These are phyloP conservation scores for Vigna trinervia DNA, from an alignment of 306 rosid genomes.

Conservation along the genomic window DNA sequence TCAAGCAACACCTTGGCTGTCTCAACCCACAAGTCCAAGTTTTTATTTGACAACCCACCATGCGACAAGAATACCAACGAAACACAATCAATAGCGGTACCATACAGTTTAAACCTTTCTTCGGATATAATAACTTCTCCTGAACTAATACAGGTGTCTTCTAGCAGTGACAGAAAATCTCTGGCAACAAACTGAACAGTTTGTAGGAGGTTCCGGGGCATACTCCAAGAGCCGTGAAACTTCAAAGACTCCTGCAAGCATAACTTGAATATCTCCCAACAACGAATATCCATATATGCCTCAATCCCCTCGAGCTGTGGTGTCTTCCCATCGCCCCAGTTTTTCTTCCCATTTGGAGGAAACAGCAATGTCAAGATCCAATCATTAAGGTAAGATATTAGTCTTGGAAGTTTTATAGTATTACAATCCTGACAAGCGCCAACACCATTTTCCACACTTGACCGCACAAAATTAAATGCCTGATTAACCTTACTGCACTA, in stretches of 20 bases:
- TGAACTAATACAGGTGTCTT: constrained; percentile 37
- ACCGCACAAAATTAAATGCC: constrained; percentile 68
- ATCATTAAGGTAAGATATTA: constrained; percentile 65
- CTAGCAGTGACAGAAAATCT: constrained; percentile 55
- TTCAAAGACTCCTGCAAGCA: constrained; percentile 77
- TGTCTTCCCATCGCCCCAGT: constrained; percentile 46
- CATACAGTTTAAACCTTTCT: constrained; percentile 59
- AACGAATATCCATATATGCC: constrained; percentile 70
- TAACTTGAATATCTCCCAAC: constrained; percentile 85
- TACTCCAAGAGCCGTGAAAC: constrained; percentile 56
- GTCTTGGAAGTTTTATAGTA: constrained; percentile 62
- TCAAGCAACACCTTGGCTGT: constrained; percentile 60
- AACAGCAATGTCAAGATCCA: constrained; percentile 82
- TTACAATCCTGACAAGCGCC: constrained; percentile 51
- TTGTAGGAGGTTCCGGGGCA: constrained; percentile 67
- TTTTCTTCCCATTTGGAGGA: constrained; percentile 66
- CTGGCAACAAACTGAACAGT: constrained; percentile 61
- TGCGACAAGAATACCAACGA: constrained; percentile 75
- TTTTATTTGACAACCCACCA: constrained; percentile 75
- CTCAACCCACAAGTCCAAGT: constrained; percentile 77
- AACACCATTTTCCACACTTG: constrained; percentile 46
- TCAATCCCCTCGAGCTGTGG: constrained; percentile 47
- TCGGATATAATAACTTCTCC: constrained; percentile 43
- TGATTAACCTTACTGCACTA: constrained; percentile 77
- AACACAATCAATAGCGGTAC: constrained; percentile 67